Evolutionary conservation across 1,284 basidiomycete genomes (phyloP), one percentile per base, ranked within the genome.

Genomic region (Vanrija sp.): DNA sequence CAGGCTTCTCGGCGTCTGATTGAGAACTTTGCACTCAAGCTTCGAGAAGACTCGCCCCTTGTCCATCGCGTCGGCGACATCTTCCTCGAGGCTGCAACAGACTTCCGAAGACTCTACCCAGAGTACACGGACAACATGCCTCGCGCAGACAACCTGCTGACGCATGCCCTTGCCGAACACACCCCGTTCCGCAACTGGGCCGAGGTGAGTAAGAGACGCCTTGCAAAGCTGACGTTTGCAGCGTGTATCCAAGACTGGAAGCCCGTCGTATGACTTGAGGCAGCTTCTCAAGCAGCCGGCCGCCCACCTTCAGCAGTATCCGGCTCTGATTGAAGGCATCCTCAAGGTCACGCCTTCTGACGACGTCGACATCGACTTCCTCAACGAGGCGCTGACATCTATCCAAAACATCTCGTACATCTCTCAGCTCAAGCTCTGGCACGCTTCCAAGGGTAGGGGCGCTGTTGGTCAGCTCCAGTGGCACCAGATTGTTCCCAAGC

Each of bases 31-130:
- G 85, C 87, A 51, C 86, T 93, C 20, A 83, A 93, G 23, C 89
- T 97, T 68, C 81, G 90, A 44, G 93, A 97, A 72, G 86, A 94
- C 64, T 81, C 82, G 16, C 88, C 89, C 0, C 81, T 97, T 45
- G 86, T 97, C 41, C 83, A 87, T 58, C 82, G 81, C 43, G 88
- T 98, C 43, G 95, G 94, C 0, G 93, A 98, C 68, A 84, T 98
- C 49, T 89, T 97, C 67, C 78, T 97, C 46, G 84, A 86, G 16
- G 87, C 90, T 0, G 91, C 91, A 0, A 85, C 89, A 1, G 88
- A 94, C 66, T 98, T 97, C 78, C 82, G 88, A 35, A 78, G 84
- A 8, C 84, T 86, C 3, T 98, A 98, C 73, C 88, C 89, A 0
- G 80, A 81, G 14, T 97, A 97, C 64, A 83, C 93, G 20, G 88